Evolutionary conservation across 208 protist genomes (phyloP), one percentile per base, ranked within the genome.

Genomic region (Trypanosoma theileri): DNA sequence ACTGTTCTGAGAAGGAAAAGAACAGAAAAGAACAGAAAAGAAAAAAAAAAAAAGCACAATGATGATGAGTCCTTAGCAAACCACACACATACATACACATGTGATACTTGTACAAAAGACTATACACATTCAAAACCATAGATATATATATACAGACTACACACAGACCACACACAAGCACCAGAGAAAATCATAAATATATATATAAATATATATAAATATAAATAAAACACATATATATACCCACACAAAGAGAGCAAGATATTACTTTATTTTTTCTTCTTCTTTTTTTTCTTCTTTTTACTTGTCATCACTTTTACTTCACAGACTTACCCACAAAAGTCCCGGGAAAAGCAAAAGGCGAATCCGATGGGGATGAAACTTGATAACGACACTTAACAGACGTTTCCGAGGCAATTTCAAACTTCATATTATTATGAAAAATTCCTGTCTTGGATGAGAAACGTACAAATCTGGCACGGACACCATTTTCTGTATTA

Each of bases 311-410:
- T 6, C 28, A 35, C 28, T 35, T 17, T 48, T 11, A 48, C 44
- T 48, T 48, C 11, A 48, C 44, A 48, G 10, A 48, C 16, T 35
- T 63, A 46, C 41, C 40, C 9, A 24, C 31, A 28, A 51, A 63
- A 10, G 21, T 63, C 21, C 11, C 16, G 1, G 58, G 58, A 35
- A 67, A 59, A 1, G 62, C 22, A 9, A 57, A 19, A 14, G 50
- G 63, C 4, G 51, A 45, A 35, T 14, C 42, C 3, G 8, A 17
- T 28, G 63, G 51, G 41, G 42, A 51, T 13, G 31, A 24, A 13
- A 48, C 41, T 28, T 69, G 63, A 46, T 69, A 69, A 44, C 21
- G 54, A 28, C 63, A 57, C 21, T 48, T 60, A 22, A 69, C 63
- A 0, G 63, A 10, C 14, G 42, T 60, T 48, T 69, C 63, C 0